A percentile compares a stretch with the other conserved stretches of the same genome.
These are phyloP conservation scores for Sporisorium scitamineum DNA, from an alignment of 1,284 basidiomycete species.

Conservation along the genomic window DNA sequence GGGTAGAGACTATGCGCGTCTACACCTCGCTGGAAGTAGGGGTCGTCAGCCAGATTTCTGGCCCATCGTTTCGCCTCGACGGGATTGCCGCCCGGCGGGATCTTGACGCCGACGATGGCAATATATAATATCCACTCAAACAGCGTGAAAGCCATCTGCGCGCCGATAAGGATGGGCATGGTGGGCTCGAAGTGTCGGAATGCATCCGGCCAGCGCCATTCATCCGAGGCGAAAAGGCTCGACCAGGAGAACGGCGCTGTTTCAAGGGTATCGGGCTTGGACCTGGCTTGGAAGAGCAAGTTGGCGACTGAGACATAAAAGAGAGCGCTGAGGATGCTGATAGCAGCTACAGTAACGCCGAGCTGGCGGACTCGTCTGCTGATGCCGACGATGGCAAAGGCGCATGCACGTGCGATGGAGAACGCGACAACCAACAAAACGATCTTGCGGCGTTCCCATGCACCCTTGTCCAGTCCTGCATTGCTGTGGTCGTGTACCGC, in stretches of 20 bases:
- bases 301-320: slow-evolving; percentile 55
- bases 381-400: slow-evolving; percentile 46
- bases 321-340: slow-evolving; percentile 49
- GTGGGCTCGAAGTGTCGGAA: slow-evolving; percentile 32
- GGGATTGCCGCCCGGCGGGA: slow-evolving; percentile 49
- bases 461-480: slow-evolving; percentile 7
- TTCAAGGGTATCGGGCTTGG: slow-evolving; percentile 14
- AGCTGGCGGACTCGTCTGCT: slow-evolving; percentile 42
- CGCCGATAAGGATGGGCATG: slow-evolving; percentile 40
- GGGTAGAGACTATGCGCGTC: slow-evolving; percentile 44
- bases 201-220: slow-evolving; percentile 34
- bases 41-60: slow-evolving; percentile 28
- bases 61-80: slow-evolving; percentile 46
- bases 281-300: slow-evolving; percentile 47
- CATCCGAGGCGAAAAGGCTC: neutral
- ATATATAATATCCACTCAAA: slow-evolving; percentile 53
- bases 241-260: neutral
- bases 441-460: slow-evolving; percentile 35
- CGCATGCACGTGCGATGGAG: slow-evolving; percentile 27
- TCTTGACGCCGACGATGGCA: slow-evolving; percentile 50
- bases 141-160: slow-evolving; percentile 45
- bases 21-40: slow-evolving; percentile 29
- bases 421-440: slow-evolving; percentile 36
- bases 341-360: slow-evolving; percentile 49
- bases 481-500: neutral